Conservation (phyloP, 805 yeast species). For the Kuraishia cidri region DNA sequence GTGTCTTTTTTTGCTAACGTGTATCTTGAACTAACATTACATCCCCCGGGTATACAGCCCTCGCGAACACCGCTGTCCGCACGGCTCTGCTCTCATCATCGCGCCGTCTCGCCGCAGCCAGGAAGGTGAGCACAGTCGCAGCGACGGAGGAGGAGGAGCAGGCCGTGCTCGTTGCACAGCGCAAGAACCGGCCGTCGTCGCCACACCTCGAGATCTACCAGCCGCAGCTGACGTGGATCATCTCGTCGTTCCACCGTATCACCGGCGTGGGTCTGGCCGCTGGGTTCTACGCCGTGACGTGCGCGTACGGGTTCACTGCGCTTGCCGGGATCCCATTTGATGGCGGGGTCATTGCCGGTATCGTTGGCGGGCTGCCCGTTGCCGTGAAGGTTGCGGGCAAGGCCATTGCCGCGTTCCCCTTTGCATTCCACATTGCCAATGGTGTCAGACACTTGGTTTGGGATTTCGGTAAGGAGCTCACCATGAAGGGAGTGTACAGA, state of each 20-base stretch:
- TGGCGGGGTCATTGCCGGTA: conserved; percentile 39
- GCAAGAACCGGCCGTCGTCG: conserved; percentile 81
- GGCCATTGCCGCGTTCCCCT: conserved; percentile 69
- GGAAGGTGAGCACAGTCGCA: too few relatives aligned
- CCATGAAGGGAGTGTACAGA: conserved; percentile 81
- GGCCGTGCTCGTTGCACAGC: conserved; percentile 66
- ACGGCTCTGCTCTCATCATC: too few relatives aligned
- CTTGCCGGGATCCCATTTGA: conserved; percentile 51
- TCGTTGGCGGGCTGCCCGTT: conserved; percentile 57
- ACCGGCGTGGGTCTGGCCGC: conserved; percentile 79
- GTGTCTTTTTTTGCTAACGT: neutral
- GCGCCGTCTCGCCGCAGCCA: too few relatives aligned
- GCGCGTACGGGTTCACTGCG: conserved; percentile 65
- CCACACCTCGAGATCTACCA: conserved; percentile 88
- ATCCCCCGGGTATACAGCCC: too few relatives aligned
- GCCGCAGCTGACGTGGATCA: conserved; percentile 79
- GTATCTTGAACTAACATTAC: too few relatives aligned
- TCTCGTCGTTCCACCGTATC: conserved; percentile 81
- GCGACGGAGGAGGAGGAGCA: conserved; percentile 59
- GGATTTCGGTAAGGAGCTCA: conserved; percentile 81
- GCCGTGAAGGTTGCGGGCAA: conserved; percentile 56
- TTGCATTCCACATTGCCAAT: conserved; percentile 78
- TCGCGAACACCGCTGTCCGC: too few relatives aligned
- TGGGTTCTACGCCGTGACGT: conserved; percentile 70
- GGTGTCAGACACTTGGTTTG: conserved; percentile 92